These are phyloP conservation scores for Achlya hypogyna DNA, from an alignment of 352 stramenopile genomes.

Conservation along the genomic window DNA sequence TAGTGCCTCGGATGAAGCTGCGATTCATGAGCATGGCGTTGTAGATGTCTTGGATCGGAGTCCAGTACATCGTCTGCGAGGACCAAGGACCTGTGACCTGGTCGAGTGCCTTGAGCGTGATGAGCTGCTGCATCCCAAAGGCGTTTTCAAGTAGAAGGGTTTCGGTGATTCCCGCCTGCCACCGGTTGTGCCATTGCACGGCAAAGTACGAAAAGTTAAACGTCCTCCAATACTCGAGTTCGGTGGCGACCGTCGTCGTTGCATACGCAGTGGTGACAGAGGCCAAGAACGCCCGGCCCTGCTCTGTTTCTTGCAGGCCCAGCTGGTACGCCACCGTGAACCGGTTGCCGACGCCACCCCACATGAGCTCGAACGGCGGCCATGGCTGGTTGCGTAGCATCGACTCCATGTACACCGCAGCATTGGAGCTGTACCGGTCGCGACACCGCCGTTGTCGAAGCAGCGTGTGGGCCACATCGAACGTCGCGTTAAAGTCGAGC, in stretches of 20 bases:
- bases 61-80: neutral
- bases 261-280: neutral
- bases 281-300: neutral
- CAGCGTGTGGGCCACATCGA: neutral
- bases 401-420: neutral
- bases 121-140: neutral
- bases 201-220: neutral
- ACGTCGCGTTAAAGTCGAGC: neutral
- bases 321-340: neutral
- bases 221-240: neutral
- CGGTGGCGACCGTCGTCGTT: neutral
- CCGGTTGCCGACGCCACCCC: neutral
- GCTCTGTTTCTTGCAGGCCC: neutral
- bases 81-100: neutral
- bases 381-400: neutral
- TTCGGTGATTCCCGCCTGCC: neutral
- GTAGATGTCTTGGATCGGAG: neutral
- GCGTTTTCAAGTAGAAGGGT: neutral
- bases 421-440: neutral
- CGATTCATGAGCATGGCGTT: neutral
- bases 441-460: neutral
- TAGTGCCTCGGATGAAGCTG: neutral
- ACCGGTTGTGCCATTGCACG: neutral
- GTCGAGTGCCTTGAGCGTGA: neutral
- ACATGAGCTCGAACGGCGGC: neutral